Evolutionary conservation across 2,329 filamentous ascomycete genomes (phyloP), one percentile per base, ranked within the genome.

Genomic region (Colletotrichum acutatum): DNA sequence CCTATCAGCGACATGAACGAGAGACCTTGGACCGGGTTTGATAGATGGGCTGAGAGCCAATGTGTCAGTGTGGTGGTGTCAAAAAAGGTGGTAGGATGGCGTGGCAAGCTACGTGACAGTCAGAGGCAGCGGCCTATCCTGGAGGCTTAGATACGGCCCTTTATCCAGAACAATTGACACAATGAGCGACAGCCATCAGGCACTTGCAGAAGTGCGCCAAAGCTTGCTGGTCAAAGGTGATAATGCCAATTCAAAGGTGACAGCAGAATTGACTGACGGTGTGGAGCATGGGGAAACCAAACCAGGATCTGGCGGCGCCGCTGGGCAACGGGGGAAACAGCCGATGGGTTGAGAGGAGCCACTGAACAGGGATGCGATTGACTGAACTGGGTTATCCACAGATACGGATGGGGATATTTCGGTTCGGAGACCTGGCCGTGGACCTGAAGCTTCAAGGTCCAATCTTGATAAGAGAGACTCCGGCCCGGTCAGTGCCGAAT

Each of bases 71-170:
- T 22, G 52, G 24, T 28, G 54, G 28, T n/a, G 14, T 34, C 19
- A 32, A 30, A 16, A 26, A 11, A 12, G 52, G 5, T 11, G 30
- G n/a, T 30, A 63, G 8, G 30, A 14, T 28, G 22, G 19, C 6
- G 54, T 54, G 61, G 32, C 37, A 69, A 46, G 70, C 54, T 65
- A 72, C 66, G 66, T 65, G 61, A 70, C 71, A 68, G 66, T 61
- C 28, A 34, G 56, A 34, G 30, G 54, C 37, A 22, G 28, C 2
- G 11, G 32, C 32, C 32, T 34, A 34, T 11, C 32, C 1, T 34
- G 32, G 32, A 34, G 32, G 32, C 32, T 34, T 34, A 22, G 34
- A 28, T 30, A 11, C 54, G 7, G 24, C 9, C 14, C 24, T 4
- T 46, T 22, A 28, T 11, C 16, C 9, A n/a, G 54, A 12, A 9